These are phyloP conservation scores for Tolypocladium ophioglossoides DNA, from an alignment of 2,329 filamentous ascomycete species.

Conservation along the genomic window DNA sequence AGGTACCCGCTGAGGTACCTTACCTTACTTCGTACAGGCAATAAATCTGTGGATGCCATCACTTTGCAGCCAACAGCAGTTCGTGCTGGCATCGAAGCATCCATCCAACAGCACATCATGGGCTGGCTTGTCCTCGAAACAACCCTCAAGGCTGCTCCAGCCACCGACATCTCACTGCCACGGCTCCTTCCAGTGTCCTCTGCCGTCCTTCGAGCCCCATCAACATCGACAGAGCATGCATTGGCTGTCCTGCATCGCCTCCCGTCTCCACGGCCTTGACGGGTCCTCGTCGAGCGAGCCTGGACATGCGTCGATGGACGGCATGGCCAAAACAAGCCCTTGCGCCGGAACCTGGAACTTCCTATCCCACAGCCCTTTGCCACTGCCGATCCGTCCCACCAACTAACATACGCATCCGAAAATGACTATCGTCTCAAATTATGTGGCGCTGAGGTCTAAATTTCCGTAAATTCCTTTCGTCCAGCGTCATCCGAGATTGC, in stretches of 20 bases:
- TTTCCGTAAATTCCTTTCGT: background rate
- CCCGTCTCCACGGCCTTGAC: background rate
- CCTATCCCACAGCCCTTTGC: background rate
- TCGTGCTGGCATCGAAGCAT: too few species aligned
- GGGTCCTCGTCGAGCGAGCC: background rate
- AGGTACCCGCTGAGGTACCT: too few species aligned
- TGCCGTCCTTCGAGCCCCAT: background rate
- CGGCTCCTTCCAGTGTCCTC: background rate
- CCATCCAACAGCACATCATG: too few species aligned
- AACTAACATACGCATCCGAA: background rate
- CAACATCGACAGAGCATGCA: background rate
- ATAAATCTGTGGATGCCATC: too few species aligned
- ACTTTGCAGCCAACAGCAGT: too few species aligned
- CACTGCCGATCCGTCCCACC: background rate
- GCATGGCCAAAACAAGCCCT: background rate
- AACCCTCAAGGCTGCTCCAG: too few species aligned
- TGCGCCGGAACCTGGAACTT: background rate
- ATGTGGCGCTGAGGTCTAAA: too few species aligned
- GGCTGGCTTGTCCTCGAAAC: too few species aligned
- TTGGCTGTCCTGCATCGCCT: background rate
- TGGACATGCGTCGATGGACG: background rate
- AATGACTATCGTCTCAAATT: background rate
- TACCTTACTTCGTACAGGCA: too few species aligned
- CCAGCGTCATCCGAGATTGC: background rate
- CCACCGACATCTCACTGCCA: background rate